Conservation (phyloP, 2,329 filamentous ascomycete genomes). For the Trichoderma brevicompactum region DNA sequence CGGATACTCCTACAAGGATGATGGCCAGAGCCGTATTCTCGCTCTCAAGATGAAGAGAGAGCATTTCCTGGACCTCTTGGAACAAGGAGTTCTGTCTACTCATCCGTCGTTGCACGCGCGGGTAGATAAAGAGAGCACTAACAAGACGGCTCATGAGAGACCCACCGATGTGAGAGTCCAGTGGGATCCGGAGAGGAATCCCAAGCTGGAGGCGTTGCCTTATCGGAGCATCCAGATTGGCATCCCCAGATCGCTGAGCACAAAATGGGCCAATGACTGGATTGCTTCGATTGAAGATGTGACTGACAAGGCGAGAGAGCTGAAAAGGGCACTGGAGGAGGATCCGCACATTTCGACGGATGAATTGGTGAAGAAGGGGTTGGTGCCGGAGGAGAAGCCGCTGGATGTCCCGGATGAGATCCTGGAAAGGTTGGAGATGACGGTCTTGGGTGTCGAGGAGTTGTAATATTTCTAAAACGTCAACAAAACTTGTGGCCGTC, state of each 20-base stretch:
- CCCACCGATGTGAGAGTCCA: constrained; percentile 56
- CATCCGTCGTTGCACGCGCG: constrained; percentile 29
- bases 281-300: constrained; percentile 63
- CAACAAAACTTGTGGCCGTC: neutral
- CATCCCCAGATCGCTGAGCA: constrained; percentile 52
- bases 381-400: constrained; percentile 52
- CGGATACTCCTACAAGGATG: constrained; percentile 63
- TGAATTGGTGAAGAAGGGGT: constrained; percentile 44
- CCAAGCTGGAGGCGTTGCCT: constrained; percentile 49
- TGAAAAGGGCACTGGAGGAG: constrained; percentile 53
- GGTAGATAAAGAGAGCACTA: constrained; percentile 7
- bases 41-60: constrained; percentile 59
- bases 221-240: constrained; percentile 66
- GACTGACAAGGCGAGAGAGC: constrained; percentile 54
- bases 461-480: neutral
- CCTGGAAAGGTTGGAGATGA: constrained; percentile 42
- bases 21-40: constrained; percentile 58
- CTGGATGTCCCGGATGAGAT: constrained; percentile 49
- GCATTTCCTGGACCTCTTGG: constrained; percentile 54
- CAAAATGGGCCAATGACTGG: constrained; percentile 54
- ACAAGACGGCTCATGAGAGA: constrained; percentile 35
- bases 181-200: constrained; percentile 65
- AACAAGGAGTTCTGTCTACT: constrained; percentile 41
- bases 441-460: constrained; percentile 10
- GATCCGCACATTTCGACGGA: constrained; percentile 41